These are phyloP conservation scores for Euphrasia arctica DNA, from an alignment of 305 asterid species.

Conservation along the genomic window DNA sequence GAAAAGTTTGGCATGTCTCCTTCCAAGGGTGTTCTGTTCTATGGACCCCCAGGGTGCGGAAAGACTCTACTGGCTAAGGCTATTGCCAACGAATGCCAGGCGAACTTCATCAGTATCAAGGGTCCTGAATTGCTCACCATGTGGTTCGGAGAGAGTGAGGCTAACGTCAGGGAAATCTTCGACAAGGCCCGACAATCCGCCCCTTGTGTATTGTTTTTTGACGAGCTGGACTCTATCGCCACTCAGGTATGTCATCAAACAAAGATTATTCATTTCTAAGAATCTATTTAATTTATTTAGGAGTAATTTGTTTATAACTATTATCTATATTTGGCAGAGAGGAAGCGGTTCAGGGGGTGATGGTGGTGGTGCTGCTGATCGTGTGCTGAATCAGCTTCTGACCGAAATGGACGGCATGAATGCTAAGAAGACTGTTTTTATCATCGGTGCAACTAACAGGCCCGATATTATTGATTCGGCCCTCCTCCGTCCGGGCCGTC, in stretches of 20 bases:
- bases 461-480: conserved; percentile 58
- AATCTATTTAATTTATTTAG: not conserved
- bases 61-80: conserved; percentile 92
- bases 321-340: conserved; percentile 32
- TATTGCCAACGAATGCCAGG: conserved; percentile 93
- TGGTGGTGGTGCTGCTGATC: conserved; percentile 62
- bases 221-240: conserved; percentile 89
- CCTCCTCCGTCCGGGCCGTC: conserved; percentile 60
- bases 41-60: conserved; percentile 95
- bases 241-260: conserved; percentile 60
- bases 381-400: conserved; percentile 59
- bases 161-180: conserved; percentile 83
- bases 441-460: conserved; percentile 57
- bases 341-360: conserved; percentile 56
- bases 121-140: conserved; percentile 93
- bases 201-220: conserved; percentile 90
- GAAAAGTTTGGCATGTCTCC: conserved; percentile 97
- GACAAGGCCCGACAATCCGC: conserved; percentile 95
- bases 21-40: conserved; percentile 93
- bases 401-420: conserved; percentile 65
- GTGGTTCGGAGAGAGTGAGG: conserved; percentile 99
- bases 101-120: conserved; percentile 85
- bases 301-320: no score
- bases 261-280: not conserved
- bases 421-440: conserved; percentile 53